Evolutionary conservation across 495 filamentous ascomycete species (phyloP), one percentile per base, ranked within the genome.

Genomic region (Hypoxylon lenormandii): DNA sequence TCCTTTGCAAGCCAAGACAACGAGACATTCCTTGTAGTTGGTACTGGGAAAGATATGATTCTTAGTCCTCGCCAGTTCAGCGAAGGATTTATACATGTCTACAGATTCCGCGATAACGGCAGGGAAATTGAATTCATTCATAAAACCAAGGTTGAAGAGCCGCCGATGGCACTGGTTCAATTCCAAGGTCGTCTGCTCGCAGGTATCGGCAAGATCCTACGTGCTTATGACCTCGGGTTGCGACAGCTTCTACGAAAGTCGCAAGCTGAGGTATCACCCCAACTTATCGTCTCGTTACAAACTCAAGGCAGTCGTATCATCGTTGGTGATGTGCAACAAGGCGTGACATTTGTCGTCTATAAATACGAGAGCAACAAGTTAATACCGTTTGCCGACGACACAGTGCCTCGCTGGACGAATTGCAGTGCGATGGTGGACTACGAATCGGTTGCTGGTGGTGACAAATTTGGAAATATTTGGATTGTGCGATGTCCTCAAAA

Each of bases 401-500:
- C 88, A 13, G 82, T 97, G 58, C 82, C 94, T 36, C 88, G 96
- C 19, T 97, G 91, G 90, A 96, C 92, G 0, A 94, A 91, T 1
- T 88, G 89, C 47, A 91, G 89, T 0, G 85, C 92, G 5, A 97
- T 98, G 94, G 89, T 97, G 0, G 96, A 99, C 75, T 99, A 99
- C 79, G 95, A 98, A 75, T 97, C 94, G 0, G 88, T 91, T 15
- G 95, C 93, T 10, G 95, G 94, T 33, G 96, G 96, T 42, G 96
- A 99, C 80, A 97, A 96, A 75, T 99, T 99, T 64, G 96, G 96
- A 46, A 98, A 98, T 70, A 73, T 99, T 2, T 98, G 93, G 92
- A 84, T 98, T 37, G 76, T 98, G 58, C 90, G 96, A 10, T 94
- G 91, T 70, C 93, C 96, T 0, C 85, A 88, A 63, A 94, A 96